Evolutionary conservation across 2,329 filamentous ascomycete species (phyloP), one percentile per base, ranked within the genome.

Genomic region (Colletotrichum lentis): DNA sequence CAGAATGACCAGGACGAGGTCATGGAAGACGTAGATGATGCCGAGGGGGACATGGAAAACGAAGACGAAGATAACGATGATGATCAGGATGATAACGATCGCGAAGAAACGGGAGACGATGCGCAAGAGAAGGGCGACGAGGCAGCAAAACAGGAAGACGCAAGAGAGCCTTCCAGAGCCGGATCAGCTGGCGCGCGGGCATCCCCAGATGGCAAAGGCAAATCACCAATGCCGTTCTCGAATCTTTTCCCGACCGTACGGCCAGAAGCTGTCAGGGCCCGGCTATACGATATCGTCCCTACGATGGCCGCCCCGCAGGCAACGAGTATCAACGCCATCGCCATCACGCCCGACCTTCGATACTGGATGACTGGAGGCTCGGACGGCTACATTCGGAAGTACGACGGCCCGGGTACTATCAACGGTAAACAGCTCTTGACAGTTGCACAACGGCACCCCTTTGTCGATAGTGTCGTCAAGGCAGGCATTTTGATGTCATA

Each of bases 401-500:
- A 96, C 80, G 96, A 99, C 77, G 97, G 96, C 77, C 90, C 92
- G 3, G 93, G 94, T 43, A 97, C 96, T 5, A 94, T 96, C 72
- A 99, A 99, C 76, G 94, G 94, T 71, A 97, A 97, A 80, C 88
- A 96, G 41, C 90, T 95, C 69, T 83, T 99, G 73, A 99, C 96
- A 0, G 96, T 99, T 6, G 96, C 96, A 39, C 96, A 99, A 81
- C 86, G 92, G 56, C 96, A 99, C 76, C 96, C 96, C 0, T 99
- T 98, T 74, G 96, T 99, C 47, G 96, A 99, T 77, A 97, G 93
- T 73, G 96, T 99, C 50, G 93, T 93, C 64, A 99, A 99, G 79
- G 94, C 95, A 2, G 96, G 94, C 1, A 92, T 97, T 6, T 81
- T 98, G 57, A 90, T 97, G 86, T 97, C 92, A 59, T 99, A 99